Evolutionary conservation across 1,284 basidiomycete genomes (phyloP), one percentile per base, ranked within the genome.

Genomic region (Ustilago curta): DNA sequence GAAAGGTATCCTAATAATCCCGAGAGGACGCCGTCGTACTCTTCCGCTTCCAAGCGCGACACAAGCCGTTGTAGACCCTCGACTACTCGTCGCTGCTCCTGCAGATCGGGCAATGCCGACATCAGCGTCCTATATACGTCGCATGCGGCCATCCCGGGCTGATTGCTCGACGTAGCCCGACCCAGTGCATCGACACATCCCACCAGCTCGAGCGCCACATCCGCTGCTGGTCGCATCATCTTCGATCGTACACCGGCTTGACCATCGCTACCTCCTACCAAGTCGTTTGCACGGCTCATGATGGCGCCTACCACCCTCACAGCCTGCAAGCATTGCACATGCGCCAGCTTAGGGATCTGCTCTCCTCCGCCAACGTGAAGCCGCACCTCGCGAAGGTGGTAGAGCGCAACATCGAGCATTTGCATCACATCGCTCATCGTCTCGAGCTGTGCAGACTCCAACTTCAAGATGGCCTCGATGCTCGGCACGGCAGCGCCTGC

Each of bases 371-470:
- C 6, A 11, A 56, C 19, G 19, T 32, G 25, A 42, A 68, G 56
- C 2, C 52, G 58, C 5, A 74, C 18, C 42, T 70, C 65, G 16
- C 71, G 54, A 35, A 69, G 62, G 21, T 66, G 62, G 40, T 65
- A 74, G 0, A 74, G 55, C n/a, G 40, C 39, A 5, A 61, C 7
- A 31, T 66, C 59, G 25, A 74, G 56, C 35, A n/a, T 29, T 29
- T 54, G 53, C 8, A 29, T 47, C 27, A 62, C 37, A 1, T 58
- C 42, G 44, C 35, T 21, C 9, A 12, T 6, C 18, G 56, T 44
- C 8, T 45, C 50, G 11, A 57, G 23, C n/a, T 52, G n/a, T 21
- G 51, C 21, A 11, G 14, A 31, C 1, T 44, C 11, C 12, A 61
- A 31, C 4, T 29, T 16, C 43, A 32, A 39, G 43, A 70, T 39